These are phyloP conservation scores for Chaetomidium leptoderma DNA, from an alignment of 495 filamentous ascomycete genomes.

Conservation along the genomic window DNA sequence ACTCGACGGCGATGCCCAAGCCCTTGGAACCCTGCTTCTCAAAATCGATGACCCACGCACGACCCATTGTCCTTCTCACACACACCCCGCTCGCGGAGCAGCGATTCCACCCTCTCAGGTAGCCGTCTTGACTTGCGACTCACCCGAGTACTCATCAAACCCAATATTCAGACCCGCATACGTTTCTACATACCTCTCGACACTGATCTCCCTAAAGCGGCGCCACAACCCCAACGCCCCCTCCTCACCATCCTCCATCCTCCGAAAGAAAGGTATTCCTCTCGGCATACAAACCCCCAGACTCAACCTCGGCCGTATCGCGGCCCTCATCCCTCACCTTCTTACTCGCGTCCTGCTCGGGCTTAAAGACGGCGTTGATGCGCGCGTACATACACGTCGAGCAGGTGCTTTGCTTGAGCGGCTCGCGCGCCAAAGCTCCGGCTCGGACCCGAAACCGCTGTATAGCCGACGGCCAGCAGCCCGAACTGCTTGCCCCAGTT, in stretches of 20 bases:
- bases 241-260: slow-evolving; percentile 76
- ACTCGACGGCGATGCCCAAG: slow-evolving; percentile 54
- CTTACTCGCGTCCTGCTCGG: slow-evolving; percentile 50
- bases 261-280: slow-evolving; percentile 76
- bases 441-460: slow-evolving; percentile 56
- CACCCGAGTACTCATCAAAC: slow-evolving; percentile 89
- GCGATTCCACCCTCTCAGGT: slow-evolving; percentile 56
- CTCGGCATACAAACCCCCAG: slow-evolving; percentile 54
- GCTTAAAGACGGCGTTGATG: slow-evolving; percentile 53
- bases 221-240: slow-evolving; percentile 76
- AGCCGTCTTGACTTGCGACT: slow-evolving; percentile 78
- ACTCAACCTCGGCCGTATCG: slow-evolving; percentile 44
- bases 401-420: slow-evolving; percentile 61
- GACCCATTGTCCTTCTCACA: slow-evolving; percentile 81
- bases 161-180: slow-evolving; percentile 61
- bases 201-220: slow-evolving; percentile 83
- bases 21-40: slow-evolving; percentile 62
- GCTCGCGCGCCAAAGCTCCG: slow-evolving; percentile 51
- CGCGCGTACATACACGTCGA: slow-evolving; percentile 59
- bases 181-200: slow-evolving; percentile 66
- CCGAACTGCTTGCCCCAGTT: slow-evolving; percentile 67
- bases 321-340: slow-evolving; percentile 46
- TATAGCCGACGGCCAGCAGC: slow-evolving; percentile 55
- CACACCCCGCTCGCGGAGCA: slow-evolving; percentile 67
- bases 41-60: slow-evolving; percentile 80